Conservation (phyloP, 169 alveolate genomes). For the Miamiensis avidus region DNA sequence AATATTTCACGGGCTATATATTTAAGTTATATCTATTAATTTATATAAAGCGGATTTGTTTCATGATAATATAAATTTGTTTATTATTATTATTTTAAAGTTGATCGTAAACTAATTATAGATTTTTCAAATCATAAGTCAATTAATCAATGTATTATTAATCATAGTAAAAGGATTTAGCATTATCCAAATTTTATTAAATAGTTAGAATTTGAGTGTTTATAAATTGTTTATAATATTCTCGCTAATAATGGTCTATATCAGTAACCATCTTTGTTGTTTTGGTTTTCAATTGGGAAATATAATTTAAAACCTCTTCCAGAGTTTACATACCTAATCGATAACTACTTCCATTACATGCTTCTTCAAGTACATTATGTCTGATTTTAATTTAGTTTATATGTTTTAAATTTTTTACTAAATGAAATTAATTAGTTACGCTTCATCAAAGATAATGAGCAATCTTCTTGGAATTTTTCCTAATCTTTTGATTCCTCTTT, state of each 20-base stretch:
- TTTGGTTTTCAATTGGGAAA: too few species aligned
- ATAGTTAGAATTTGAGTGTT: too few species aligned
- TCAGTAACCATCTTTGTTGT: background rate
- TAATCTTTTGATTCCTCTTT: background rate
- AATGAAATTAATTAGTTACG: too few species aligned
- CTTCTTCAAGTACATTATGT: background rate
- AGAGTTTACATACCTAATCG: background rate
- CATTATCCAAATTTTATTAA: background rate
- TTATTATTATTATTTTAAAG: too few species aligned
- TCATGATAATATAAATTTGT: background rate
- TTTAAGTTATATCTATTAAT: background rate
- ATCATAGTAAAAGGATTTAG: background rate
- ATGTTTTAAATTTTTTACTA: too few species aligned
- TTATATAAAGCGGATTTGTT: background rate
- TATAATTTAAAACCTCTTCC: background rate
- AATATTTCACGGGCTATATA: background rate
- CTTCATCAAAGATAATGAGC: background rate
- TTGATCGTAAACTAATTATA: background rate
- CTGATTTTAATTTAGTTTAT: too few species aligned
- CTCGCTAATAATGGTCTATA: background rate
- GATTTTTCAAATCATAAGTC: too few species aligned
- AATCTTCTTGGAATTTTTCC: background rate
- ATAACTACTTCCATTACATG: background rate
- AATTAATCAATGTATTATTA: background rate
- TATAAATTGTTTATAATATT: too few species aligned